These are phyloP conservation scores for Aspergillus fijiensis DNA, from an alignment of 2,329 filamentous ascomycete species.

Conservation along the genomic window DNA sequence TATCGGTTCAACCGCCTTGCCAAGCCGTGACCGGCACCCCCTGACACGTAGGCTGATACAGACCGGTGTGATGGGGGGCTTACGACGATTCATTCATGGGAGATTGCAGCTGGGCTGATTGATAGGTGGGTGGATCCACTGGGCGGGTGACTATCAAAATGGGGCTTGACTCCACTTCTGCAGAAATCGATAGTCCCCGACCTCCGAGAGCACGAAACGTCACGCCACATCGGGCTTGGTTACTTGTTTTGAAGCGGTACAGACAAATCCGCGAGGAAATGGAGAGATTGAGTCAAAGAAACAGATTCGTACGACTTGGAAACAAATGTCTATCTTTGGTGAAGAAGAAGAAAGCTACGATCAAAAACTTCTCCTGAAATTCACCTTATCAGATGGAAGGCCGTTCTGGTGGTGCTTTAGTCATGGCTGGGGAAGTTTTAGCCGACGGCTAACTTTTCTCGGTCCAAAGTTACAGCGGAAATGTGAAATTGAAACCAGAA, in stretches of 20 bases:
- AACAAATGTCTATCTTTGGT: background rate
- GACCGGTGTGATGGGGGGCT: constrained; percentile 4
- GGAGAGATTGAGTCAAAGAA: background rate
- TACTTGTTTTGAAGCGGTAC: background rate
- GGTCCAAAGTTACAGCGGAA: background rate
- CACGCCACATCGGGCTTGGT: background rate
- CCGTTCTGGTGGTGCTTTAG: background rate
- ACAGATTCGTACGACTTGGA: background rate
- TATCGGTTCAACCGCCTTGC: background rate
- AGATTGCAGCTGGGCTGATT: background rate
- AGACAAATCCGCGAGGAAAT: background rate
- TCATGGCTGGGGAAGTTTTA: background rate
- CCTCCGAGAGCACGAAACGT: background rate
- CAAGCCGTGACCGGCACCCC: background rate
- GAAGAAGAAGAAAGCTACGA: background rate
- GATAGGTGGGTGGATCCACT: constrained; percentile 6
- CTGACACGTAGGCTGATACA: background rate
- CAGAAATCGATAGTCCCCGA: background rate
- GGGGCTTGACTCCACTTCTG: background rate
- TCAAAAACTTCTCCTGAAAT: background rate
- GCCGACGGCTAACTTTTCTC: background rate
- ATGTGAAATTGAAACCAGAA: background rate
- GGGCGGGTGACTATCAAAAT: constrained; percentile 1
- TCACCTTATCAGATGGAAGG: background rate
- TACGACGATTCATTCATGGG: constrained; percentile 7